Evolutionary conservation across 768 basidiomycete species (phyloP), one percentile per base, ranked within the genome.

Genomic region (Cystofilobasidium capitatum): DNA sequence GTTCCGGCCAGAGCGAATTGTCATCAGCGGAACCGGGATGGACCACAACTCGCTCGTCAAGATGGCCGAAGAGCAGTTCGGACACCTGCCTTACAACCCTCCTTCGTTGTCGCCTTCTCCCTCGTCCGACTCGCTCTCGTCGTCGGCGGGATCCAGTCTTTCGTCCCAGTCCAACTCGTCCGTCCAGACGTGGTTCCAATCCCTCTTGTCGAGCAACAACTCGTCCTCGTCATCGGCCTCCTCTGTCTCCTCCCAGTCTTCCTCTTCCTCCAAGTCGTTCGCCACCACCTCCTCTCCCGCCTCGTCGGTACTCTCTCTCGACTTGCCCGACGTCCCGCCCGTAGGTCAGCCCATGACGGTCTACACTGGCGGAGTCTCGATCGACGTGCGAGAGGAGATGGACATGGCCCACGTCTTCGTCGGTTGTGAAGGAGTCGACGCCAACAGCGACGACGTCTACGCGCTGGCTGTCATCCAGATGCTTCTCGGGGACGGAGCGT

Each of bases 11-110:
- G 94, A 97, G 74, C 81, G 89, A 63, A 96, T 99, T 84, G 93
- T 98, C 45, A 82, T 98, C 65, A 91, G 94, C 7, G 93, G 91
- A 14, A 88, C 90, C 0, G 96, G 96, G 13, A 87, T 99, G 83
- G 83, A 81, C 13, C 96, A 98, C 74, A 85, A 89, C 71, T 82
- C 91, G 70, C 82, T 99, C 24, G 89, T 97, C 29, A 87, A 91
- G 70, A 80, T 96, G 59, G 83, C 84, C 0, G 85, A 93, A 76
- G 86, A 87, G 76, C 82, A 88, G 74, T 96, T 98, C 71, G 87
- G 89, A 14, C 83, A 83, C 7, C 42, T 64, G 40, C 63, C 63
- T n/a, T 64, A 79, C 80, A 22, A 47, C 20, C 51, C 51, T 17
- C 62, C 57, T 22, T 37, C 70, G 12, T n/a, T 59, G 40, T 73